A percentile compares a stretch with the other conserved stretches of the same genome.
Conservation (phyloP, 2,329 filamentous ascomycete species). For the Neonectria ditissima region DNA sequence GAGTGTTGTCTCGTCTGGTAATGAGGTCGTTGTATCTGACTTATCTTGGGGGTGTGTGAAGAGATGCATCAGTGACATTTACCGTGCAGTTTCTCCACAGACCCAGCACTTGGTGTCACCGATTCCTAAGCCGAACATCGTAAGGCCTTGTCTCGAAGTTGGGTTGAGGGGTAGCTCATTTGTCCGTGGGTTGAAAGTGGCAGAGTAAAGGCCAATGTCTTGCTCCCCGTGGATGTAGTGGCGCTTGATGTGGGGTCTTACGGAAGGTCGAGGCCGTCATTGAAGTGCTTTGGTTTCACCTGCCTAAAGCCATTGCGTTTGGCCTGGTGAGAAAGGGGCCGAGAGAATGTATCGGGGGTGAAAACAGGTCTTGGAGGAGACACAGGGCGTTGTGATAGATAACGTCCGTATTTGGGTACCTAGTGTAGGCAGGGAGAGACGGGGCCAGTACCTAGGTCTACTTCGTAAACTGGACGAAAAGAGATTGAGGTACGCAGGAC, state of each 20-base stretch:
- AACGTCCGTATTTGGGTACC: too few species aligned
- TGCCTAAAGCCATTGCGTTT: conserved; percentile 3
- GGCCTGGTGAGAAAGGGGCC: background rate
- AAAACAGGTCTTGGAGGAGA: background rate
- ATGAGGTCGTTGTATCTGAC: background rate
- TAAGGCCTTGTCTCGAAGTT: background rate
- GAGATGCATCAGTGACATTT: background rate
- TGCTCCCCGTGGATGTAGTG: background rate
- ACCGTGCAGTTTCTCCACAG: background rate
- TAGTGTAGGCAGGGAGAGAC: background rate
- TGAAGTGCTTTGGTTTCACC: conserved; percentile 4
- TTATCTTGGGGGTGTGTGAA: background rate
- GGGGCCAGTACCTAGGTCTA: too few species aligned
- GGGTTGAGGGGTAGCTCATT: background rate
- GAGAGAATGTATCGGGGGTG: background rate
- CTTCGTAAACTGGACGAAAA: background rate
- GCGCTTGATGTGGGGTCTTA: conserved; percentile 10
- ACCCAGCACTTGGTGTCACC: background rate
- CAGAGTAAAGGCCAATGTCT: background rate
- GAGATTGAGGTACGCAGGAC: background rate
- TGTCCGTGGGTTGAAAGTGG: conserved; percentile 2
- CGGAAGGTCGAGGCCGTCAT: conserved; percentile 11
- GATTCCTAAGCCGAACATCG: background rate
- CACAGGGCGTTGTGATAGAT: background rate
- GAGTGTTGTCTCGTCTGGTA: background rate